A percentile compares a stretch with the other conserved stretches of the same genome.
Conservation (phyloP, 73 alveolate species). For the Tetrahymena elliotti region DNA sequence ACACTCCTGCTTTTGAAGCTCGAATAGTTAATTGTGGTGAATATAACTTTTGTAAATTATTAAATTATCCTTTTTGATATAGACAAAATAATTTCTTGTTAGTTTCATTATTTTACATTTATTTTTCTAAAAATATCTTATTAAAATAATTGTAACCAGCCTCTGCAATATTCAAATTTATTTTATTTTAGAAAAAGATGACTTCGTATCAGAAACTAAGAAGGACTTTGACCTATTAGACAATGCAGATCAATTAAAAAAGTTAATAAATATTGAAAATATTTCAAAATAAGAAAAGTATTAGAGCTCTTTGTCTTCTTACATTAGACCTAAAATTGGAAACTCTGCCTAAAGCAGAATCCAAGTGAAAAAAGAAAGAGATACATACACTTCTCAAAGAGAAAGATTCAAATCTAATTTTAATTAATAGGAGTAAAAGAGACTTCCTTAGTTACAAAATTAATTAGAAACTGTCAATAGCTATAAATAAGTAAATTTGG, state of each 20-base stretch:
- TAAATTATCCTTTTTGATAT: not conserved
- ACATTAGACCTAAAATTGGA: not conserved
- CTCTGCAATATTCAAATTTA: too few relatives aligned
- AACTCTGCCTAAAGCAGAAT: not conserved
- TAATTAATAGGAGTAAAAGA: not conserved
- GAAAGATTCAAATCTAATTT: not conserved
- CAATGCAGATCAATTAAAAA: not conserved
- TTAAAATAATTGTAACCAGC: too few relatives aligned
- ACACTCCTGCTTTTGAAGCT: not conserved
- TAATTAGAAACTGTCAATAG: not conserved
- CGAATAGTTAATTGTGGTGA: not conserved
- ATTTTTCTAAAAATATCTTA: not conserved
- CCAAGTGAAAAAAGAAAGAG: not conserved
- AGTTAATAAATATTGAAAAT: not conserved
- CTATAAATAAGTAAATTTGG: not conserved
- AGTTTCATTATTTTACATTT: not conserved
- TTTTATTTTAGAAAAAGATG: not conserved
- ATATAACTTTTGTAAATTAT: not conserved
- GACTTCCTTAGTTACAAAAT: not conserved
- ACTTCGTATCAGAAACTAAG: not conserved
- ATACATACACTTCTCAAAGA: not conserved
- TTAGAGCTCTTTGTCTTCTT: not conserved
- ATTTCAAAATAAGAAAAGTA: not conserved
- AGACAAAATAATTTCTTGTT: not conserved
- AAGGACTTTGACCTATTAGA: not conserved